Percentiles rank a stretch among this genome's conserved stretches.
Evolutionary conservation across 1,284 basidiomycete genomes (phyloP).

Genomic region (Polyporus tsugae): DNA sequence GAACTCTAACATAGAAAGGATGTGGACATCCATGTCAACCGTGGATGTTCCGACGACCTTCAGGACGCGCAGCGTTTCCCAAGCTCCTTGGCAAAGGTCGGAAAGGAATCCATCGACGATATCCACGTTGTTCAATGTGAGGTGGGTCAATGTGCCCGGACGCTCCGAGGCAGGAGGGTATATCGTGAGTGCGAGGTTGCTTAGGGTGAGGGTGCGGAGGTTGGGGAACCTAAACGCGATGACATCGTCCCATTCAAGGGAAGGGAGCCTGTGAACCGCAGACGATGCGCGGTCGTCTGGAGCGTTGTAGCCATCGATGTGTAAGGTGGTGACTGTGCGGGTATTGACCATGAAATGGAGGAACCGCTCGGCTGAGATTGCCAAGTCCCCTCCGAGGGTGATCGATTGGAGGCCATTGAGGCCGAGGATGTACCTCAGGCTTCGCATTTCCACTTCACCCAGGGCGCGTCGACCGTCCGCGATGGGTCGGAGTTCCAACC

Average conservation of each 20-base stretch:
- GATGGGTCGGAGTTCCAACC: slow-evolving; percentile 52
- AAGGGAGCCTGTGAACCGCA: slow-evolving; percentile 23
- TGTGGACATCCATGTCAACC: slow-evolving; percentile 48
- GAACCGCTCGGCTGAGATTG: slow-evolving; percentile 55
- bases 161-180: slow-evolving; percentile 45
- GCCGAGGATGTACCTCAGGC: slow-evolving; percentile 52
- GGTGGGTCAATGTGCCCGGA: slow-evolving; percentile 45
- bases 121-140: slow-evolving; percentile 54
- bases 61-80: slow-evolving; percentile 46
- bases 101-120: slow-evolving; percentile 50
- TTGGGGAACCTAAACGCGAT: slow-evolving; percentile 41
- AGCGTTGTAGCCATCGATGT: slow-evolving; percentile 51
- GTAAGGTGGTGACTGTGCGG: slow-evolving; percentile 50
- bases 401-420: slow-evolving; percentile 50
- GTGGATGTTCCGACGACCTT: slow-evolving; percentile 45
- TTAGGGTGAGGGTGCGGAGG: slow-evolving; percentile 47
- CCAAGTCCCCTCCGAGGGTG: slow-evolving; percentile 55
- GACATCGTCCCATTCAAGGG: slow-evolving; percentile 44
- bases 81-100: slow-evolving; percentile 48
- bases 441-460: slow-evolving; percentile 43
- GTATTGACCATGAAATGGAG: slow-evolving; percentile 51
- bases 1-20: slow-evolving; percentile 47
- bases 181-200: slow-evolving; percentile 54
- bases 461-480: slow-evolving; percentile 28
- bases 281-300: slow-evolving; percentile 13